Conservation (phyloP, 768 basidiomycete species). For the Tulasnella sp. region DNA sequence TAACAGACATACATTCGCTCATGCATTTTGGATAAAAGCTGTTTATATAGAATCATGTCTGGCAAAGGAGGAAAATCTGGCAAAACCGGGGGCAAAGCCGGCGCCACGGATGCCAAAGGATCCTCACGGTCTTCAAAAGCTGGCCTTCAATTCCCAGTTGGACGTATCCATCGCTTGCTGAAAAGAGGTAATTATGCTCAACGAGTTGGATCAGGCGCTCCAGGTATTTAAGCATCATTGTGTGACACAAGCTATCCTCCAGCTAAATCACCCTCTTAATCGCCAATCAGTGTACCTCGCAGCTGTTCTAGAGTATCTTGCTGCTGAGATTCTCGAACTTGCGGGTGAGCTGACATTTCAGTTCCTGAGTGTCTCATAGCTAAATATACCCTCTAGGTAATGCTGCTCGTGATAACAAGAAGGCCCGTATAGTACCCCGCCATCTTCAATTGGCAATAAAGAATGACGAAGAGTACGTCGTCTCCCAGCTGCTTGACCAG, state of each 20-base stretch:
- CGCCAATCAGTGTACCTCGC: constrained; percentile 61
- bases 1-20: background rate
- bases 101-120: constrained; percentile 31
- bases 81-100: constrained; percentile 40
- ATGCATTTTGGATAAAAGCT: background rate
- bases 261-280: background rate
- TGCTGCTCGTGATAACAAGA: constrained; percentile 68
- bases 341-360: constrained; percentile 36
- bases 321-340: constrained; percentile 75
- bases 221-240: constrained; percentile 32
- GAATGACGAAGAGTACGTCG: constrained; percentile 54
- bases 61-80: constrained; percentile 35
- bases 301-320: constrained; percentile 75
- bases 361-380: background rate
- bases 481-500: constrained; percentile 4
- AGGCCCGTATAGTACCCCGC: constrained; percentile 68
- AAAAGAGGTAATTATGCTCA: constrained; percentile 62
- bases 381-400: constrained; percentile 39
- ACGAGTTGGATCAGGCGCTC: constrained; percentile 55
- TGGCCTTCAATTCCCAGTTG: constrained; percentile 34
- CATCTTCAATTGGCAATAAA: constrained; percentile 64
- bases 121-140: constrained; percentile 53
- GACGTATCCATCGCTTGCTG: constrained; percentile 67
- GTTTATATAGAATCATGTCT: background rate
- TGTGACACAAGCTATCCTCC: background rate